Percentiles rank a stretch among this genome's conserved stretches.
Evolutionary conservation across 148 eudicot genomes (phyloP).

Genomic region (Cornus kousa): DNA sequence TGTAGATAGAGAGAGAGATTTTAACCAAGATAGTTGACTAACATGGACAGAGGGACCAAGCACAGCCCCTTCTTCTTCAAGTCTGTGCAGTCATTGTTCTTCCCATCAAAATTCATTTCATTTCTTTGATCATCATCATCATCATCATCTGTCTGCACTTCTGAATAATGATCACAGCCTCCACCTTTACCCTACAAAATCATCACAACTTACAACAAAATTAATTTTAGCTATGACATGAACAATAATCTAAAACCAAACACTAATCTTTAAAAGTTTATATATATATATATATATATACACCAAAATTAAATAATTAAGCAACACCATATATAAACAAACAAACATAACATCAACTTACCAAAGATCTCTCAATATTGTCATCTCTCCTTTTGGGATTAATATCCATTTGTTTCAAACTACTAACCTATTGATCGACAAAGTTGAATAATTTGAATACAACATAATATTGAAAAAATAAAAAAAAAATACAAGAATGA

Average conservation of each 20-base stretch:
- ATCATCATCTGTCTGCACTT: background rate
- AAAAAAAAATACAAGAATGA: background rate
- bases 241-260: no score
- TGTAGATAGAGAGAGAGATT: slow-evolving; percentile 8
- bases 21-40: slow-evolving; percentile 35
- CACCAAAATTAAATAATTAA: background rate
- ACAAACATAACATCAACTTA: slow-evolving; percentile 1
- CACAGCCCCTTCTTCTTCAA: slow-evolving; percentile 53
- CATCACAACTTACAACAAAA: background rate
- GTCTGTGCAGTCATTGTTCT: slow-evolving; percentile 22
- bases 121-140: background rate
- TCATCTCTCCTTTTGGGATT: slow-evolving; percentile 39
- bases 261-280: no score
- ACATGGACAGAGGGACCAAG: slow-evolving; percentile 54
- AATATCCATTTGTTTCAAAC: slow-evolving; percentile 46
- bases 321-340: background rate
- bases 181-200: slow-evolving; percentile 30
- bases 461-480: slow-evolving; percentile 9
- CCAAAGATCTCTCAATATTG: slow-evolving; percentile 28
- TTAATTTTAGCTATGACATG: background rate
- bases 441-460: background rate
- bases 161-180: slow-evolving; percentile 12
- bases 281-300: no score
- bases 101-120: slow-evolving; percentile 14
- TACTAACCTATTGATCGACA: slow-evolving; percentile 17